phyloP scores from a whole-genome alignment of 345 rosid species.

The Brassica incana region DNA sequence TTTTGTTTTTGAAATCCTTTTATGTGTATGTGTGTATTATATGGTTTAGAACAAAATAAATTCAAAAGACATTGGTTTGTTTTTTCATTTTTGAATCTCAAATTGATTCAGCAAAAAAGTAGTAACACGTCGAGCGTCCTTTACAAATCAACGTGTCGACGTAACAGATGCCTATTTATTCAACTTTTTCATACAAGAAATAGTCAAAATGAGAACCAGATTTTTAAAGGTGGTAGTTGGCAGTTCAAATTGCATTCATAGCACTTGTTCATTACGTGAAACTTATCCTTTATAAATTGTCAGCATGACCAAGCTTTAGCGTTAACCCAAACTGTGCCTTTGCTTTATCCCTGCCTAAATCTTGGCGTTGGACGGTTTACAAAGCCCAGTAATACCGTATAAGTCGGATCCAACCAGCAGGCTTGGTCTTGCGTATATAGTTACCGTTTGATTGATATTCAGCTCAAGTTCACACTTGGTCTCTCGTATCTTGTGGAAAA shows the following conservation, averaged over 20 bases:
- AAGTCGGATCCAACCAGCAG: constrained; percentile 40
- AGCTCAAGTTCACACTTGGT: constrained; percentile 43
- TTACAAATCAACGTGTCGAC: constrained; percentile 18
- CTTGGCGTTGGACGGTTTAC: constrained; percentile 47
- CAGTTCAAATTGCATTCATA: constrained; percentile 22
- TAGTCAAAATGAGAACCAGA: constrained; percentile 20
- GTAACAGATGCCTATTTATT: background rate
- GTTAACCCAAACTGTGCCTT: background rate
- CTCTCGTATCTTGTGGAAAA: constrained; percentile 42
- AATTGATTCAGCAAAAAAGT: background rate
- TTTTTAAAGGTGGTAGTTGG: constrained; percentile 30
- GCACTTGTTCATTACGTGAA: background rate
- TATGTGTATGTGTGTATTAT: background rate
- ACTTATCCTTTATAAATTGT: background rate
- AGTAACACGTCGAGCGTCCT: constrained; percentile 11
- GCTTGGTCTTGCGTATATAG: constrained; percentile 32
- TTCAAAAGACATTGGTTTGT: background rate
- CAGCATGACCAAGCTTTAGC: background rate
- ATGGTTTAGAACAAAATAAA: background rate
- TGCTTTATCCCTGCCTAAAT: constrained; percentile 30
- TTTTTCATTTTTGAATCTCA: background rate
- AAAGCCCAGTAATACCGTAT: constrained; percentile 41
- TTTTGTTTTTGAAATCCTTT: background rate
- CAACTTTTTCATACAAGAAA: background rate
- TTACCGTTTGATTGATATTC: constrained; percentile 21